Conservation (phyloP, 352 stramenopile genomes). For the Phytophthora agathidicida region DNA sequence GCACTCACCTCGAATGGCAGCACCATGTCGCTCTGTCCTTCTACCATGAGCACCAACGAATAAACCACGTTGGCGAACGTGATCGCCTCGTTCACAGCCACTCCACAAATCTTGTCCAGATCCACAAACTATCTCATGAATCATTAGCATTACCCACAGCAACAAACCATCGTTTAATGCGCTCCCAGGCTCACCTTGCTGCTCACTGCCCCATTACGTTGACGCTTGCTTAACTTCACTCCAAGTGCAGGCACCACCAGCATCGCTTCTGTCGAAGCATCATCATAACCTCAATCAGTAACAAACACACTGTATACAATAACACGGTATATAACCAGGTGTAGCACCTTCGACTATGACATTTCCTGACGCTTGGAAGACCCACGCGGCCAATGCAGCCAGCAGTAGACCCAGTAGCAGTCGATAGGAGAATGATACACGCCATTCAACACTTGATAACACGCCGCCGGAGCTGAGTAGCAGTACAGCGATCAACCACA, state of each 20-base stretch:
- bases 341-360: slow-evolving; percentile 46
- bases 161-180: not conserved
- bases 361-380: slow-evolving; percentile 21
- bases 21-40: slow-evolving; percentile 69
- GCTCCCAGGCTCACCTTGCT: slow-evolving; percentile 24
- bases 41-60: slow-evolving; percentile 81
- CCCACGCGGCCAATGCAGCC: slow-evolving; percentile 15
- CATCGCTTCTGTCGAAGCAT: slow-evolving; percentile 57
- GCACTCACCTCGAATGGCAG: slow-evolving; percentile 73
- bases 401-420: slow-evolving; percentile 21
- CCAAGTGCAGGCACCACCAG: slow-evolving; percentile 76
- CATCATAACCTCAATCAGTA: slow-evolving; percentile 5
- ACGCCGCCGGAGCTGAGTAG: slow-evolving; percentile 17
- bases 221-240: slow-evolving; percentile 70
- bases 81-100: slow-evolving; percentile 86
- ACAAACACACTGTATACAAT: not conserved
- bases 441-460: slow-evolving; percentile 24
- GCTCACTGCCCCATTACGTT: slow-evolving; percentile 44
- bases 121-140: slow-evolving; percentile 30
- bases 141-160: not conserved
- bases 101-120: slow-evolving; percentile 56
- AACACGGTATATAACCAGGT: too few species aligned
- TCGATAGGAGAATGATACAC: slow-evolving; percentile 22
- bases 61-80: slow-evolving; percentile 83
- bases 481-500: slow-evolving; percentile 20